Conservation (phyloP, 768 basidiomycete species). For the Termitomyces sp. region DNA sequence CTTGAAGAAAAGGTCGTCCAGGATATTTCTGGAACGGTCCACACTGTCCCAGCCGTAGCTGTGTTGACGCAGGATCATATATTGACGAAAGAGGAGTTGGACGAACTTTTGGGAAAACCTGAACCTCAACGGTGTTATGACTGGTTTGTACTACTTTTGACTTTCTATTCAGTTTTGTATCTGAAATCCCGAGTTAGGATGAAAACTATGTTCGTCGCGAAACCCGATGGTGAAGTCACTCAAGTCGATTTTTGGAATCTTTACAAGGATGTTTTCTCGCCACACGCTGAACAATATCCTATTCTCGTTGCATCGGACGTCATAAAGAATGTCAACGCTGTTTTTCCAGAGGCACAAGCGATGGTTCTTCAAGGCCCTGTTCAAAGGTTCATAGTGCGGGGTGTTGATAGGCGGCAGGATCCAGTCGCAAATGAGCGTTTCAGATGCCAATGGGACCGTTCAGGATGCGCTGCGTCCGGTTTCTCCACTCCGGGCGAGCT, state of each 20-base stretch:
- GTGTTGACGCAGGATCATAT: constrained; percentile 55
- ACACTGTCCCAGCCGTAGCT: constrained; percentile 53
- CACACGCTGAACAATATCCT: constrained; percentile 51
- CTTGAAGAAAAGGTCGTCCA: constrained; percentile 60
- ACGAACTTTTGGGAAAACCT: constrained; percentile 47
- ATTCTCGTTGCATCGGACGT: constrained; percentile 87
- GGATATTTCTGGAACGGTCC: constrained; percentile 57
- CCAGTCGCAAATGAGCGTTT: constrained; percentile 55
- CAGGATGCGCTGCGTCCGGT: constrained; percentile 44
- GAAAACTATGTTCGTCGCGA: constrained; percentile 79
- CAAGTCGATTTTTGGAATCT: constrained; percentile 96
- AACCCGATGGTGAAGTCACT: constrained; percentile 76
- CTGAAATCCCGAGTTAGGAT: constrained; percentile 56
- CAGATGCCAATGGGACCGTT: constrained; percentile 75
- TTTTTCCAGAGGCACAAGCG: constrained; percentile 83
- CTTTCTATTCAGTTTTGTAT: neutral
- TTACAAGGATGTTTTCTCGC: constrained; percentile 80
- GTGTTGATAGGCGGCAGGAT: constrained; percentile 70
- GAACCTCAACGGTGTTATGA: constrained; percentile 84
- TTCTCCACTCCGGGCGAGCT: constrained; percentile 57
- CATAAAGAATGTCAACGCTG: constrained; percentile 86
- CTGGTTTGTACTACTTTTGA: constrained; percentile 47
- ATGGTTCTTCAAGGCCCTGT: constrained; percentile 76
- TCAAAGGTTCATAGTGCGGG: constrained; percentile 84
- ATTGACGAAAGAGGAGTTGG: constrained; percentile 67